A percentile compares a stretch with the other conserved stretches of the same genome.
Evolutionary conservation across 2,329 filamentous ascomycete genomes (phyloP).

Genomic region (Tolypocladium pustulatum): DNA sequence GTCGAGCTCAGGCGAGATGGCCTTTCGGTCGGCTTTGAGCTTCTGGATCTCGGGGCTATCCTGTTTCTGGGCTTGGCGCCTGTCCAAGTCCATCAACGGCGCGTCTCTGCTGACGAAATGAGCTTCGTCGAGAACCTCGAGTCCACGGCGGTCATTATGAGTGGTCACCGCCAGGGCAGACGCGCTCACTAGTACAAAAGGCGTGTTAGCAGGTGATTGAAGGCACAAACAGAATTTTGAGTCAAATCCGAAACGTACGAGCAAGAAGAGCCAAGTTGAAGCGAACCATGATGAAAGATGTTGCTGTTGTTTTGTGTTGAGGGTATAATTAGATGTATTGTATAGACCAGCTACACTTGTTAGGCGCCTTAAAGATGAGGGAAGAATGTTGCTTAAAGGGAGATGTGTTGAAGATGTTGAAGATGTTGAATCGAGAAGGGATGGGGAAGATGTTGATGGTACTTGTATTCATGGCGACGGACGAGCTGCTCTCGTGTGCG

Average conservation of each 20-base stretch:
- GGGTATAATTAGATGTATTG: background rate
- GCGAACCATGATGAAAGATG: background rate
- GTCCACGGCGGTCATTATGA: background rate
- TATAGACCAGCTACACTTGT: background rate
- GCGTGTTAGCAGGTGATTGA: background rate
- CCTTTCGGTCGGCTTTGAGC: background rate
- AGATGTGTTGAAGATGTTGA: background rate
- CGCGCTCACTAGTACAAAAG: background rate
- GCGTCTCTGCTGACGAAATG: background rate
- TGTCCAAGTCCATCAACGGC: background rate
- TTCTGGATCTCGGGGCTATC: background rate
- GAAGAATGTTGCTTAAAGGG: background rate
- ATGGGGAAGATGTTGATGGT: background rate
- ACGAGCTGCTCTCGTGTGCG: background rate
- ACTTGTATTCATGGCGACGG: background rate
- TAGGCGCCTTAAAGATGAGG: background rate
- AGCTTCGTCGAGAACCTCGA: background rate
- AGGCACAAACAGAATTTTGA: background rate
- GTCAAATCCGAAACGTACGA: background rate
- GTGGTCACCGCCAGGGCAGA: background rate
- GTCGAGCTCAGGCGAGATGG: background rate
- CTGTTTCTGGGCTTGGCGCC: background rate
- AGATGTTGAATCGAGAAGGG: background rate
- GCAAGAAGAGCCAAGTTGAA: background rate
- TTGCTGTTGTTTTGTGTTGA: background rate